phyloP scores from a whole-genome alignment of 1,284 basidiomycete species.

The Rhodotorula sp. region DNA sequence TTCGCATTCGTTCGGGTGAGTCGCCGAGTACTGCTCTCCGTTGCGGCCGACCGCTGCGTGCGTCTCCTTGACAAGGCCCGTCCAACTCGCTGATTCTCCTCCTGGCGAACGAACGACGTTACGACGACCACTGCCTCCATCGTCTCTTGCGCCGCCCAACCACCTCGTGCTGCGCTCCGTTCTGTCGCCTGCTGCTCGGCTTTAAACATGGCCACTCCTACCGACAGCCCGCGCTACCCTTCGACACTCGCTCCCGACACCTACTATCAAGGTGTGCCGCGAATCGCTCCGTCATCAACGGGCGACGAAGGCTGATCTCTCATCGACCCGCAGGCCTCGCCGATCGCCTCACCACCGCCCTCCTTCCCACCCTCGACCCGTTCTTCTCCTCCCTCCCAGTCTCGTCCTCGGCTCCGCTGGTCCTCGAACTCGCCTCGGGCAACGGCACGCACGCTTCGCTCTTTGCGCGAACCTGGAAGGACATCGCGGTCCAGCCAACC shows the following conservation, averaged over 20 bases:
- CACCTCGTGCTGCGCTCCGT: too few relatives aligned
- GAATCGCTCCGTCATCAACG: too few relatives aligned
- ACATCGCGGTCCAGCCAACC: conserved; percentile 12
- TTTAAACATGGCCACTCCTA: too few relatives aligned
- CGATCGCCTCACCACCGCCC: conserved; percentile 16
- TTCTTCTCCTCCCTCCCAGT: conserved; percentile 6
- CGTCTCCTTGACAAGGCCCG: too few relatives aligned
- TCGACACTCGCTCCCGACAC: conserved; percentile 20
- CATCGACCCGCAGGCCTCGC: conserved; percentile 12
- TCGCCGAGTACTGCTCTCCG: too few relatives aligned
- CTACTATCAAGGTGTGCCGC: conserved; percentile 20
- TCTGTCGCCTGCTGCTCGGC: background rate
- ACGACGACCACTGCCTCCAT: too few relatives aligned
- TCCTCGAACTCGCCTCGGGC: conserved; percentile 33
- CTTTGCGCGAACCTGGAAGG: conserved; percentile 5
- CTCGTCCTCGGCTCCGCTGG: background rate
- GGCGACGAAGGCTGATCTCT: background rate
- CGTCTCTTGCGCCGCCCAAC: too few relatives aligned
- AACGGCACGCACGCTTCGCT: conserved; percentile 19
- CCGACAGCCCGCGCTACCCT: conserved; percentile 15
- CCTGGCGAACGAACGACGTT: too few relatives aligned
- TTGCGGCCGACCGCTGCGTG: too few relatives aligned
- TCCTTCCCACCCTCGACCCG: conserved; percentile 22
- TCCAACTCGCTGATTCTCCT: too few relatives aligned
- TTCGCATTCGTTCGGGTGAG: too few relatives aligned